Conservation (phyloP, 2,329 filamentous ascomycete species). For the Hymenotorrendiella dingleyae region DNA sequence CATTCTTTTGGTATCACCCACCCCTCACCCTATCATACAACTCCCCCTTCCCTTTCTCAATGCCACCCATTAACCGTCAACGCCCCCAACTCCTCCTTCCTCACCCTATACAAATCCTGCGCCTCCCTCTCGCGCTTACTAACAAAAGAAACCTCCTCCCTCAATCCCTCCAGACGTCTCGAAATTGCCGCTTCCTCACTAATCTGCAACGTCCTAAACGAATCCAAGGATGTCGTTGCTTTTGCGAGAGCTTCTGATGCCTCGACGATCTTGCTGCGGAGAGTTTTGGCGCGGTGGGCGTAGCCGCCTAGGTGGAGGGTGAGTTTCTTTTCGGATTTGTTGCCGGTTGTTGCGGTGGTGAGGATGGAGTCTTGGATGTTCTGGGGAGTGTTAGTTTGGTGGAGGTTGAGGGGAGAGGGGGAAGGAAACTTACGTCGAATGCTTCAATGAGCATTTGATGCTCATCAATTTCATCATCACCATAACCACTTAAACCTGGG, state of each 20-base stretch:
- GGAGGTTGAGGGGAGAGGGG: background rate
- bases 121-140: slow-evolving; percentile 80
- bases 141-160: slow-evolving; percentile 79
- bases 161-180: slow-evolving; percentile 64
- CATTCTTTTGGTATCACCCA: no score
- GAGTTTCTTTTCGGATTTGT: slow-evolving; percentile 93
- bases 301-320: slow-evolving; percentile 83
- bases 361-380: slow-evolving; percentile 68
- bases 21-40: background rate
- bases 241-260: slow-evolving; percentile 70
- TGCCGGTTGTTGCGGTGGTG: slow-evolving; percentile 68
- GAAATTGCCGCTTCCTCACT: slow-evolving; percentile 73
- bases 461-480: slow-evolving; percentile 55
- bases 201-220: slow-evolving; percentile 69
- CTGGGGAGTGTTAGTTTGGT: slow-evolving; percentile 33
- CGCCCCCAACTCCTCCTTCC: slow-evolving; percentile 70
- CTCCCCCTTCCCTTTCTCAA: slow-evolving; percentile 5
- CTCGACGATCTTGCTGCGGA: slow-evolving; percentile 73
- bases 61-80: slow-evolving; percentile 37
- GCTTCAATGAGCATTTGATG: slow-evolving; percentile 41
- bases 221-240: slow-evolving; percentile 64
- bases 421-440: slow-evolving; percentile 58
- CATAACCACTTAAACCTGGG: slow-evolving; percentile 72
- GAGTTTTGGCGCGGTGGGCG: slow-evolving; percentile 73
- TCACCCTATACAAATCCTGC: slow-evolving; percentile 74